A percentile compares a stretch with the other conserved stretches of the same genome.
phyloP scores from a whole-genome alignment of 1,284 basidiomycete genomes.

The Ustilago shanxiensis region DNA sequence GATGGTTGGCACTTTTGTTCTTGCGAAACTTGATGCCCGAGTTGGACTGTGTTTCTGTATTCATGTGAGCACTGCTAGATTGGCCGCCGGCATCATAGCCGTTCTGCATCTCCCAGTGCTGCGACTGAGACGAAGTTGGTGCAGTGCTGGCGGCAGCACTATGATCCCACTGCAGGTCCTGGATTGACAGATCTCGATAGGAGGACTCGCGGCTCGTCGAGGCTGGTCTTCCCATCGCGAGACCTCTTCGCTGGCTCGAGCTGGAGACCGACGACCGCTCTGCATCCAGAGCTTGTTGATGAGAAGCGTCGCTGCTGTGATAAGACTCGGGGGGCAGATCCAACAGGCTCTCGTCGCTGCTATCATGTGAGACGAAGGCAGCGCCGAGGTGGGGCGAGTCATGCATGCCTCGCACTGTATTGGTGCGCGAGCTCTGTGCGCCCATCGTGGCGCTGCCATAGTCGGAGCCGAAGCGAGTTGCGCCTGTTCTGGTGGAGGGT shows the following conservation, averaged over 20 bases:
- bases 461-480: slow-evolving; percentile 47
- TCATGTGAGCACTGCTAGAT: not conserved
- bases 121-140: slow-evolving; percentile 46
- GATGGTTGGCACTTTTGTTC: slow-evolving; percentile 47
- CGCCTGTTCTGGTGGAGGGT: slow-evolving; percentile 43
- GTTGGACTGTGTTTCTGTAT: slow-evolving; percentile 16
- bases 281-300: slow-evolving; percentile 15
- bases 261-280: slow-evolving; percentile 26
- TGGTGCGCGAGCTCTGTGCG: slow-evolving; percentile 49
- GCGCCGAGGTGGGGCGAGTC: slow-evolving; percentile 42
- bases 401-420: slow-evolving; percentile 35
- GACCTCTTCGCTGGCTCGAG: slow-evolving; percentile 16
- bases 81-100: slow-evolving; percentile 9
- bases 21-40: slow-evolving; percentile 41
- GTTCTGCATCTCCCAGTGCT: slow-evolving; percentile 26
- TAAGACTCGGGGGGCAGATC: slow-evolving; percentile 49
- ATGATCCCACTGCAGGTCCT: slow-evolving; percentile 29
- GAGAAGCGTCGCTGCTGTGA: slow-evolving; percentile 47
- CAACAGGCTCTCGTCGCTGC: slow-evolving; percentile 47
- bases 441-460: slow-evolving; percentile 48
- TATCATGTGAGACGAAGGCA: slow-evolving; percentile 31
- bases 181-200: slow-evolving; percentile 28
- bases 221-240: slow-evolving; percentile 3
- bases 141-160: slow-evolving; percentile 41
- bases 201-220: slow-evolving; percentile 35